These are phyloP conservation scores for Rheum nobile DNA, from an alignment of 148 eudicot species.

Conservation along the genomic window DNA sequence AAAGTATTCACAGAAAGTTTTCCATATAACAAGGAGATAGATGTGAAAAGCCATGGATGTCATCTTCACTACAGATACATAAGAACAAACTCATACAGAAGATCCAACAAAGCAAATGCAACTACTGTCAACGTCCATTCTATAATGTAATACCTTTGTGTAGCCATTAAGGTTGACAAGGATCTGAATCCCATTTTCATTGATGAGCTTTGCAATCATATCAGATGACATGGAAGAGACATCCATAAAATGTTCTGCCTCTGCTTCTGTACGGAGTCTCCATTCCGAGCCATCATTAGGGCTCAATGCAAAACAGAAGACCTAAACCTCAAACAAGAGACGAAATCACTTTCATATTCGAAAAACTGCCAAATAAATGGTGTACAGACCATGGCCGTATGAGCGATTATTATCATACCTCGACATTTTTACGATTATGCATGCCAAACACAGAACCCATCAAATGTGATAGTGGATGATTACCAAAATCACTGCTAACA, in stretches of 20 bases:
- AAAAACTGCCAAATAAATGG: background rate
- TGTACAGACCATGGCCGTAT: background rate
- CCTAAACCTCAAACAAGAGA: constrained; percentile 24
- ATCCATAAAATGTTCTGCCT: constrained; percentile 82
- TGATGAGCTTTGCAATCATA: constrained; percentile 68
- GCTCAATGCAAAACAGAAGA: constrained; percentile 92
- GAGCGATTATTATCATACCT: constrained; percentile 35
- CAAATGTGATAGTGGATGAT: constrained; percentile 92
- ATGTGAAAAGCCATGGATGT: background rate
- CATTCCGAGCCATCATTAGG: constrained; percentile 93
- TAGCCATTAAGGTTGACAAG: constrained; percentile 93
- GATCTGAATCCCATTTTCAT: constrained; percentile 80
- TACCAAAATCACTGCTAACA: constrained; percentile 99
- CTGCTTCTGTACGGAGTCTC: constrained; percentile 81
- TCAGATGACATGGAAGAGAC: constrained; percentile 89
- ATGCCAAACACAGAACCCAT: constrained; percentile 99
- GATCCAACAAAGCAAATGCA: background rate
- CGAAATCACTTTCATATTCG: background rate
- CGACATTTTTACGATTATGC: constrained; percentile 73
- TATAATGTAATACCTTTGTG: constrained; percentile 54
- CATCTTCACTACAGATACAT: background rate
- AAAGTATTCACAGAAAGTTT: background rate
- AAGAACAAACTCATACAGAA: background rate
- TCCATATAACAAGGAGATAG: background rate
- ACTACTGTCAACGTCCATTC: background rate